Conservation (phyloP, 176 grass and related monocot species). For the Stipa capillata region DNA sequence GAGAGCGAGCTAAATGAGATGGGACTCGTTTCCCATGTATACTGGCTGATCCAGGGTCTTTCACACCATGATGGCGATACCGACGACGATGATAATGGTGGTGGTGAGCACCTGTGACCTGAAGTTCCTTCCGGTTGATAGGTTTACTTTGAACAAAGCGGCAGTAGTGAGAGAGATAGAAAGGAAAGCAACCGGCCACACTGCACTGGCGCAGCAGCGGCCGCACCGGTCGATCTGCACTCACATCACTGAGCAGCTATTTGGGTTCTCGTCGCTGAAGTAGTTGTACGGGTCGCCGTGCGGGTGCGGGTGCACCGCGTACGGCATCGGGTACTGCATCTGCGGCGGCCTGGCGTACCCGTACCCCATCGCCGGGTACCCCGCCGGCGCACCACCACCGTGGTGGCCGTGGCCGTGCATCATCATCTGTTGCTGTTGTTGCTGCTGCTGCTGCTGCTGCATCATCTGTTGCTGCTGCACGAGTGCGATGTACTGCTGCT, state of each 20-base stretch:
- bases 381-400: conserved; percentile 16
- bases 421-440: conserved; percentile 39
- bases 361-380: conserved; percentile 50
- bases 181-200: background rate
- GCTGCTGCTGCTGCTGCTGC: conserved; percentile 16
- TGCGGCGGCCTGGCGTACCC: conserved; percentile 43
- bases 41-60: background rate
- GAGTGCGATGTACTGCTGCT: conserved; percentile 44
- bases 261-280: conserved; percentile 77
- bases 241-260: conserved; percentile 83
- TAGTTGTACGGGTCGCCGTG: conserved; percentile 40
- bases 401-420: conserved; percentile 36
- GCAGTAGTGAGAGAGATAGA: background rate
- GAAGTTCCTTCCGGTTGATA: background rate
- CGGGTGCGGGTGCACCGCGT: conserved; percentile 33
- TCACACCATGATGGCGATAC: background rate
- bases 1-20: background rate
- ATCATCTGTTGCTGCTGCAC: conserved; percentile 30
- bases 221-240: background rate
- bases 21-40: conserved; percentile 13
- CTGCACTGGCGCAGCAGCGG: background rate
- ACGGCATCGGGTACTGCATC: conserved; percentile 20
- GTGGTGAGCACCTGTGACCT: conserved; percentile 2
- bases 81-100: background rate
- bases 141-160: background rate